Evolutionary conservation across 352 stramenopile species (phyloP), one percentile per base, ranked within the genome.

Genomic region (Pythium scleroteichum): DNA sequence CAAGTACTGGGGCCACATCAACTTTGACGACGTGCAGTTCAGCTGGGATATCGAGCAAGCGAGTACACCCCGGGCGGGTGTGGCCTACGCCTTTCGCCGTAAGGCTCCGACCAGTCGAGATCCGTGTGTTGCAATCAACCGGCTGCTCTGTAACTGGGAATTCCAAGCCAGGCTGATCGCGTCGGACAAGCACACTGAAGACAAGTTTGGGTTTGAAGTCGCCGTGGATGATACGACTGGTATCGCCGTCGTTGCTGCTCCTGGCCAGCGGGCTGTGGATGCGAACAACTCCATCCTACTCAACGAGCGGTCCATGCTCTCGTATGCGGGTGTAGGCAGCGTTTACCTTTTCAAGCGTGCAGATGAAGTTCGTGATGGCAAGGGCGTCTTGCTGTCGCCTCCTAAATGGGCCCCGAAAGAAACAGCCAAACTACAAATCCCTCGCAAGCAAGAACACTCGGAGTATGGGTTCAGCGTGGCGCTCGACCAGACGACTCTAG

Each of bases 21-120:
- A 98, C 67, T 95, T 99, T 40, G 96, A 99, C 71, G 76, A 98
- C 39, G 93, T 99, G 14, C 59, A 80, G 2, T 99, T 99, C 63
- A 90, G 78, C 53, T 99, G 95, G 96, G 66, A 90, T n/a, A 59
- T 86, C 10, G 60, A 66, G 6, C 85, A 96, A 62, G 53, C 78
- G 2, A 76, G 73, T 23, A 92, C 81, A 1, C 70, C 78, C 0
- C 77, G 72, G n/a, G 81, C 90, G 29, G 87, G 87, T 0, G 82
- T 80, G 19, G 87, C 83, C 1, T 97, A 96, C 60, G 73, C 79
- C 13, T 96, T 94, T 58, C 78, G 85, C 7, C 73, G 85, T 32
- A 85, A 90, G 17, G 84, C 82, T 0, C 75, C 77, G 13, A 70
- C 51, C 8, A 79, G 53, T 10, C 68, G 58, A 3, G 78, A 91